A percentile compares a stretch with the other conserved stretches of the same genome.
Conservation (phyloP, 176 grass and related monocot genomes). For the Chloris gayana region DNA sequence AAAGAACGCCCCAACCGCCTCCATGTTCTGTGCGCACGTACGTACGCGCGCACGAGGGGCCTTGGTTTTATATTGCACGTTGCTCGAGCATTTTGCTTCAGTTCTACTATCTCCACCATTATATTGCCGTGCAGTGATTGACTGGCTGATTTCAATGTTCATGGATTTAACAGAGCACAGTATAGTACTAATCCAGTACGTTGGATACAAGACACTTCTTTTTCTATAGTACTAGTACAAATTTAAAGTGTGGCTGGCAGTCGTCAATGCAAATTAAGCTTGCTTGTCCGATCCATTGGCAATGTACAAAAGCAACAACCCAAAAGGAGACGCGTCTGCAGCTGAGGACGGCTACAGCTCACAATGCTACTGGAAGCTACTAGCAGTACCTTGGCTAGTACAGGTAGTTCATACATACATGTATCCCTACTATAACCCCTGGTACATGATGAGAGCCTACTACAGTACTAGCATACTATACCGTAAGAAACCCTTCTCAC, state of each 20-base stretch:
- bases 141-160: not conserved
- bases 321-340: slow-evolving; percentile 9
- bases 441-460: slow-evolving; percentile 17
- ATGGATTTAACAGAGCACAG: not conserved
- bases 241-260: no score
- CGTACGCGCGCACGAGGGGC: not conserved
- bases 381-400: slow-evolving; percentile 24
- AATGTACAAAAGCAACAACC: not conserved
- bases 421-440: slow-evolving; percentile 30
- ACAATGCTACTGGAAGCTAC: not conserved
- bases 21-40: slow-evolving; percentile 4
- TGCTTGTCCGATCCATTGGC: not conserved
- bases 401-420: slow-evolving; percentile 28
- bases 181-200: not conserved
- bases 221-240: no score
- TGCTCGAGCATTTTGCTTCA: not conserved
- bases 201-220: no score
- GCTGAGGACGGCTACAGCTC: slow-evolving; percentile 15
- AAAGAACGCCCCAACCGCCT: slow-evolving; percentile 19
- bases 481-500: slow-evolving; percentile 8
- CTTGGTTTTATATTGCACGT: slow-evolving; percentile 17
- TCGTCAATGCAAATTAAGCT: not conserved
- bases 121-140: not conserved
- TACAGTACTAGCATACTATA: not conserved
- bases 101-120: no score